These are phyloP conservation scores for Aleurites moluccanus DNA, from an alignment of 441 rosid genomes.

Conservation along the genomic window DNA sequence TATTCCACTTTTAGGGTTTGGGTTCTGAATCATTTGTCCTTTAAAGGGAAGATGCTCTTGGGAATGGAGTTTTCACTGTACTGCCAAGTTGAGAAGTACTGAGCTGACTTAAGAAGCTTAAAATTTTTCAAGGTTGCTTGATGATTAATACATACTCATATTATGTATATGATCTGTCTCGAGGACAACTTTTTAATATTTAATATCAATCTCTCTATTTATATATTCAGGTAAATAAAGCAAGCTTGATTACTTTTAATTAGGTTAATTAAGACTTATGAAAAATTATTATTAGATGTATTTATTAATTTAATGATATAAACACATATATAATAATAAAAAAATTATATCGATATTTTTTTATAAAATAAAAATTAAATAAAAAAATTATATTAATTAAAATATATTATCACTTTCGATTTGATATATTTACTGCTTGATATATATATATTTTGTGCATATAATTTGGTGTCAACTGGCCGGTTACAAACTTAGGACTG, in stretches of 20 bases:
- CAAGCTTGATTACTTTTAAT: background rate
- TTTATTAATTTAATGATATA: no score
- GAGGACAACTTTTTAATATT: background rate
- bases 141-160: background rate
- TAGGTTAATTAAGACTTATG: background rate
- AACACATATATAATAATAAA: no score
- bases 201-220: background rate
- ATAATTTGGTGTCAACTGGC: no score
- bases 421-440: no score
- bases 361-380: no score
- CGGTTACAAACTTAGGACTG: no score
- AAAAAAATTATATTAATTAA: no score
- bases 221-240: background rate
- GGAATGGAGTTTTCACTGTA: slow-evolving; percentile 33
- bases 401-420: no score
- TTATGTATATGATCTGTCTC: background rate
- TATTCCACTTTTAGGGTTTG: slow-evolving; percentile 26
- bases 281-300: no score
- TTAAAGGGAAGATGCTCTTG: slow-evolving; percentile 42
- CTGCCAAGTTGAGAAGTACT: slow-evolving; percentile 29
- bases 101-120: slow-evolving; percentile 8
- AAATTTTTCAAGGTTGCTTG: slow-evolving; percentile 5
- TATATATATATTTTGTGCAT: no score
- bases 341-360: no score
- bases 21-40: slow-evolving; percentile 29